Evolutionary conservation across 176 grass and related monocot genomes (phyloP), one percentile per base, ranked within the genome.

Genomic region (Hordeum marinum): DNA sequence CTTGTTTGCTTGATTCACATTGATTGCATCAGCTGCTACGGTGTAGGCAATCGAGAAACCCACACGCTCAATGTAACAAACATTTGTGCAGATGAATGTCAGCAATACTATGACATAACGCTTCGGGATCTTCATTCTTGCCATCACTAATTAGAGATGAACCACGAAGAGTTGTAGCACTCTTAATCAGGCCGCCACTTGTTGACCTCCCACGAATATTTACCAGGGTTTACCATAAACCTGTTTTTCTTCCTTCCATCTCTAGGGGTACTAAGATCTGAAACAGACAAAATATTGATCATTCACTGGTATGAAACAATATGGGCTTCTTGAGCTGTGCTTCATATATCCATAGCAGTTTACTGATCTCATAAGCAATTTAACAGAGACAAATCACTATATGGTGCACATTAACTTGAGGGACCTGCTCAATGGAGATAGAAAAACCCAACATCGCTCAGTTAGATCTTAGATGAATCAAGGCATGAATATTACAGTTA

Each of bases 161-260:
- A 85, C 8, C 68, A 85, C 24, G 0, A 21, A 12, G 40, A 75
- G 23, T 2, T 68, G 21, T 14, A 58, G 21, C 20, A 80, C 29
- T 70, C 80, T 63, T 83, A 90, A 78, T 80, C 67, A 87, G 75
- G 81, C 60, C 80, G 55, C 67, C 61, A 84, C 85, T 80, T 87
- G 68, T 37, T 84, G 48, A 83, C 75, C 75, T 61, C 80, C 80
- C 89, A 90, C 78, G 60, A 79, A 68, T 79, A 82, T 68, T 84
- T 81, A 69, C 59, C 27, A 84, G 76, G 63, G 67, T 50, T 84
- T 91, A 86, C 24, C 84, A 84, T 80, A 91, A 87, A 62, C 17
- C 45, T 48, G 41, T 29, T 13, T 7, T 52, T 52, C 12, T 48
- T 73, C 41, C 70, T 73, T 73, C 42, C 70, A 73, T 73, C 24